Base-by-base conservation (phyloP, 164 flowering plant species). In the Buxus sempervirens region DNA sequence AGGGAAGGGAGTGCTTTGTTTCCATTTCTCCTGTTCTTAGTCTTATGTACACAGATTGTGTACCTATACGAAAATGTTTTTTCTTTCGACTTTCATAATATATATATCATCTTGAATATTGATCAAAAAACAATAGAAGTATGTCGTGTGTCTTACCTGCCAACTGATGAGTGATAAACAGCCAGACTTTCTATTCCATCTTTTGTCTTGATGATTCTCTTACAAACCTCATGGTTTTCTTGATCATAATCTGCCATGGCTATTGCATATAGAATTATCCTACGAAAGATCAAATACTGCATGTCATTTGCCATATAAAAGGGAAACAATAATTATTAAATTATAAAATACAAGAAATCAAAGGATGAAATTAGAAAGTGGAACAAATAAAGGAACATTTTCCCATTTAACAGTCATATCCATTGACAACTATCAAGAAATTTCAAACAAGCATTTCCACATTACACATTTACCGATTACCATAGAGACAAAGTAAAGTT, bases 171-270 rank as follows among this genome's bases (percentile, higher is more conserved):
- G 69, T 80, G 81, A 72, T 89, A 92, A 18, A 90, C 83, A 60
- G 90, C 85, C 65, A 91, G 77, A 63, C 82, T 85, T 70, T 81
- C 78, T 12, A 95, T 83, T 25, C 96, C 98, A 77, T 84, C 90
- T 81, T 76, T 86, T 54, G 98, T 95, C 77, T 77, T 83, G 68
- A 91, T 75, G 54, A 77, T 70, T 65, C 74, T 67, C 72, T 80
- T 76, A 63, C 79, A 75, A 10, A 18, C 71, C 62, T 71, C 81
- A 18, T 67, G 54, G 26, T 65, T 67, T 5, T 85, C 91, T 70
- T 95, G 98, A 76, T 90, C 97, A 79, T 84, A 81, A 78, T 95
- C 88, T 21, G 82, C 88, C 91, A 91, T 78, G 21, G 87, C 87
- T 69, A 95, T 88, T 16, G 96, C 93, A 79, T 95, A 92, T 28